Base-by-base conservation (phyloP, 768 basidiomycete species). In the Dictyophora rubrovolvata region DNA sequence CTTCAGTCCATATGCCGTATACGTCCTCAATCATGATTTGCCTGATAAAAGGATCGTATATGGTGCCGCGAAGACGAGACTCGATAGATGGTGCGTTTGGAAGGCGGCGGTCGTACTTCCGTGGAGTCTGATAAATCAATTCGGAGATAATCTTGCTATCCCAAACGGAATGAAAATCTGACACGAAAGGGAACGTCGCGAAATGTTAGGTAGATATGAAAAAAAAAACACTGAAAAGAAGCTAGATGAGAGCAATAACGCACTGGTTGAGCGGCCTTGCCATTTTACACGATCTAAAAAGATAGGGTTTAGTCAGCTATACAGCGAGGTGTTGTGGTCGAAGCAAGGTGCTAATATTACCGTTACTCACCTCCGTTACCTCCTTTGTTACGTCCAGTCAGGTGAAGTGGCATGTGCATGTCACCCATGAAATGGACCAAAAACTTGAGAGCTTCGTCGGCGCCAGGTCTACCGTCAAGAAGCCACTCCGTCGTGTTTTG, bases 361-460 rank as follows among this genome's bases (percentile, higher is more conserved):
- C 17, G 50, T 28, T 1, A 61, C n/a, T 61, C 56, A 69, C 75
- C 75, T 6, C 80, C 79, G 67, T 97, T 98, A 1, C 94, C 95
- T 5, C 95, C 95, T 33, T 89, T 78, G 64, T 93, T 84, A 17
- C 93, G 77, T 1, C 90, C 90, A 0, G 88, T 88, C 37, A 99
- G 78, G 69, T 99, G 95, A 56, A 99, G 74, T 5, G 95, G 95
- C 79, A 87, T 85, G 65, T 96, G 95, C 77, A 95, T 76, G 69
- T 97, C 95, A 0, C 95, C 93, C 11, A 96, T 56, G 65, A 92
- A 97, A 70, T 99, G 96, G 33, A 94, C 80, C 34, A 99, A 74
- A 75, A 96, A 99, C 69, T 89, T 88, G 65, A 97, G 75, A 1
- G 95, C 89, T 65, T 92, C 88, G 66, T 86, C 83, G 1, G 84